Evolutionary conservation across 2,329 filamentous ascomycete genomes (phyloP).

Genomic region (Colletotrichum tamarilloi): DNA sequence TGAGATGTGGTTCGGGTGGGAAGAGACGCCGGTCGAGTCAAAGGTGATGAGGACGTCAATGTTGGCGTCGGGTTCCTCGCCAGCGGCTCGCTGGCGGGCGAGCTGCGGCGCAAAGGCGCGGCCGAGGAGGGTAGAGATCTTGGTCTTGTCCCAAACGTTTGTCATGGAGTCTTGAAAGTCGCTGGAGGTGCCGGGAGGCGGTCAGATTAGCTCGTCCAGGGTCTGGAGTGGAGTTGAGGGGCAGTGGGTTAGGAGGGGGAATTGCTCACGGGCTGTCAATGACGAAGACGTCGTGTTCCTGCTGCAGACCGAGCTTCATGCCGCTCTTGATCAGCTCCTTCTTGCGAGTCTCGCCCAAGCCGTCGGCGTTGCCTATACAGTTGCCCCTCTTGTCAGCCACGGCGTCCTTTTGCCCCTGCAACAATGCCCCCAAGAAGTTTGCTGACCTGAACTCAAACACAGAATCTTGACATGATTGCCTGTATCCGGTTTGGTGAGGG

Average conservation of each 20-base stretch:
- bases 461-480: constrained; percentile 95
- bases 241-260: constrained; percentile 4
- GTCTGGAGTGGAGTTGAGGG: background rate
- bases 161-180: constrained; percentile 94
- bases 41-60: constrained; percentile 93
- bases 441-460: constrained; percentile 83
- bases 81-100: constrained; percentile 46
- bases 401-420: background rate
- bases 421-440: constrained; percentile 33
- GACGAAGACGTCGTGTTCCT: constrained; percentile 85
- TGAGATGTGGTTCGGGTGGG: constrained; percentile 93
- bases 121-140: constrained; percentile 77
- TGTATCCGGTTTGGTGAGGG: constrained; percentile 81
- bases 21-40: constrained; percentile 83
- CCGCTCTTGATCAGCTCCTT: constrained; percentile 87
- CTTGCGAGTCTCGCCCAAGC: constrained; percentile 84
- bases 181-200: constrained; percentile 38
- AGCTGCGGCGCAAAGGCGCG: constrained; percentile 79
- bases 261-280: constrained; percentile 76
- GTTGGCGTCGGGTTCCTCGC: constrained; percentile 55
- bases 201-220: constrained; percentile 8
- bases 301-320: constrained; percentile 77
- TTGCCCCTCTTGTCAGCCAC: constrained; percentile 18
- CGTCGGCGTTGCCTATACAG: constrained; percentile 80
- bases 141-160: constrained; percentile 76